A percentile compares a stretch with the other conserved stretches of the same genome.
These are phyloP conservation scores for Fusarium pseudonygamai DNA, from an alignment of 2,329 filamentous ascomycete species.

Conservation along the genomic window DNA sequence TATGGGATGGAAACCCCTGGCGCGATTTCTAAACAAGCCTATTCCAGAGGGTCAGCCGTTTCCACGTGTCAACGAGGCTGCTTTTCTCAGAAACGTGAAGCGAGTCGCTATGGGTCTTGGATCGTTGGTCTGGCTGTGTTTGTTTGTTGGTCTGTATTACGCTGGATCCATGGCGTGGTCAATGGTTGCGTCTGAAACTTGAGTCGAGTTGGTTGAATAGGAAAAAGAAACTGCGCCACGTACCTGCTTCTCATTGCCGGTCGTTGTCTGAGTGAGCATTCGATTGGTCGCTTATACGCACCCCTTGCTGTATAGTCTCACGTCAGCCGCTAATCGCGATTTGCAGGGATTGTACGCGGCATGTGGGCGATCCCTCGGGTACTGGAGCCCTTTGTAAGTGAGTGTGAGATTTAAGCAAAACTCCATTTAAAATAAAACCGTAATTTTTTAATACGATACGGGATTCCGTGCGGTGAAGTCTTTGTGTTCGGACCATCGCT, in stretches of 20 bases:
- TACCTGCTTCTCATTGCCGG: background rate
- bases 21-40: conserved; percentile 9
- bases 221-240: conserved; percentile 1
- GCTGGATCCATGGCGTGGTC: background rate
- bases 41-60: conserved; percentile 11
- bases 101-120: conserved; percentile 30
- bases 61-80: conserved; percentile 33
- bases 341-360: background rate
- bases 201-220: background rate
- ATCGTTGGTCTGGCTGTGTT: conserved; percentile 25
- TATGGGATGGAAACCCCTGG: conserved; percentile 32
- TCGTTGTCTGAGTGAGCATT: accelerated
- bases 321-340: background rate
- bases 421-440: background rate
- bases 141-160: conserved; percentile 15
- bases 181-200: background rate
- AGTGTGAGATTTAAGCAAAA: background rate
- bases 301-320: background rate
- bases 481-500: background rate
- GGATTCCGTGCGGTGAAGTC: background rate
- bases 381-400: too few species aligned
- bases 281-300: background rate
- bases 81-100: conserved; percentile 33
- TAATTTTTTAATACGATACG: too few species aligned
- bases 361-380: background rate